A percentile compares a stretch with the other conserved stretches of the same genome.
These are phyloP conservation scores for Aaosphaeria pasadenensis DNA, from an alignment of 2,329 filamentous ascomycete species.

Conservation along the genomic window DNA sequence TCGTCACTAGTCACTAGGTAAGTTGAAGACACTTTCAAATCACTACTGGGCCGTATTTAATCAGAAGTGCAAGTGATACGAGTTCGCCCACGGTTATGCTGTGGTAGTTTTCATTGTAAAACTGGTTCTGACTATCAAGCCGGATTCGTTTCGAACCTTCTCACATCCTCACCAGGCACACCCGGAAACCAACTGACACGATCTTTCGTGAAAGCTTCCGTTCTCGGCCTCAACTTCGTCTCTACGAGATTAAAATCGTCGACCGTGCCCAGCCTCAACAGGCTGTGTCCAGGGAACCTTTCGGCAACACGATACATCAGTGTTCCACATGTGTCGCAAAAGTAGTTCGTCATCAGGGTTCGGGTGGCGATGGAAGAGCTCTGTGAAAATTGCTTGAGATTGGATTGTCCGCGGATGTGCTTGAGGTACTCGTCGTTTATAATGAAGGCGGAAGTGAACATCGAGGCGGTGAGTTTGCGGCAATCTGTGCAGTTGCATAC, in stretches of 20 bases:
- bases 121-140: neutral
- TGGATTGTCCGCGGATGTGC: slow-evolving; percentile 50
- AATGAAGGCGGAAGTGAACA: slow-evolving; percentile 57
- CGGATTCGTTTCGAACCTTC: neutral
- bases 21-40: too few species aligned
- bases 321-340: slow-evolving; percentile 57
- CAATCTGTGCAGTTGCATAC: slow-evolving; percentile 59
- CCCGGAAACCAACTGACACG: neutral
- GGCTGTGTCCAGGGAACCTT: slow-evolving; percentile 43
- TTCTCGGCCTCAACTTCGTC: slow-evolving; percentile 51
- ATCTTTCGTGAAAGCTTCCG: slow-evolving; percentile 35
- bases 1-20: too few species aligned
- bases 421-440: slow-evolving; percentile 43
- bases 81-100: too few species aligned
- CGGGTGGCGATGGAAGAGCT: slow-evolving; percentile 35
- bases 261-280: slow-evolving; percentile 56
- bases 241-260: slow-evolving; percentile 58
- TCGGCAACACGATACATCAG: slow-evolving; percentile 55
- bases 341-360: slow-evolving; percentile 57
- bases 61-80: too few species aligned
- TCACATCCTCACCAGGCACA: neutral
- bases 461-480: slow-evolving; percentile 58
- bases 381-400: slow-evolving; percentile 46
- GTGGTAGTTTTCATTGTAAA: too few species aligned
- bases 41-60: too few species aligned